Evolutionary conservation across 2,329 filamentous ascomycete genomes (phyloP), one percentile per base, ranked within the genome.

Genomic region (Gaeumannomyces sp.): DNA sequence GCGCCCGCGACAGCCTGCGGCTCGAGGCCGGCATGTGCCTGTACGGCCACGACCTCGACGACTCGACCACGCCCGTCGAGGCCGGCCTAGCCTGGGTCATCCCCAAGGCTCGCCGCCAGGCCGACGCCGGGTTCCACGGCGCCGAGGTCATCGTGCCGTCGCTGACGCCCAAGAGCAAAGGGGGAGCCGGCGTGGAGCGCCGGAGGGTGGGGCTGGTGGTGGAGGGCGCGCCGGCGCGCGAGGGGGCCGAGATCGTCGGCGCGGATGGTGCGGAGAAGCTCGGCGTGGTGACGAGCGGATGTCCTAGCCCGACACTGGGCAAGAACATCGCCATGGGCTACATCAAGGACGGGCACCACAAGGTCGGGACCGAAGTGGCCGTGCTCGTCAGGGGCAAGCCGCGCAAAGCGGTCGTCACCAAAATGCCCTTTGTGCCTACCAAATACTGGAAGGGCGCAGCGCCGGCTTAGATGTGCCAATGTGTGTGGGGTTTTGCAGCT

Each of bases 11-110:
- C 77, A 96, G 90, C 67, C 86, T 99, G 66, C 89, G 95, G 60
- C 87, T 99, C 35, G 95, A 99, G 80, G 95, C 95, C 0, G 95
- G 95, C 67, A 96, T 99, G 94, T 99, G 95, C 77, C 84, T 99
- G n/a, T 99, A 99, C 79, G 95, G 95, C n/a, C 92, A 98, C 78
- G 95, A 99, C 76, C 85, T 99, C 53, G 88, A 96, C 75, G 94
- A 97, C 74, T 76, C 77, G n/a, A 86, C 82, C 25, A 86, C 84
- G 22, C 84, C 84, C 22, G 82, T 83, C 68, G 85, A 87, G 76
- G 85, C 77, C 38, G 80, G 76, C 19, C 80, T 87, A 38, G 73
- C 76, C 69, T 99, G 95, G 94, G 85, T 97, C 72, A 88, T 99
- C 66, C 89, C 90, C 68, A 93, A 92, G 73, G 86, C 89, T 65